Conservation (phyloP, 805 yeast species). For the Yarrowia osloensis region DNA sequence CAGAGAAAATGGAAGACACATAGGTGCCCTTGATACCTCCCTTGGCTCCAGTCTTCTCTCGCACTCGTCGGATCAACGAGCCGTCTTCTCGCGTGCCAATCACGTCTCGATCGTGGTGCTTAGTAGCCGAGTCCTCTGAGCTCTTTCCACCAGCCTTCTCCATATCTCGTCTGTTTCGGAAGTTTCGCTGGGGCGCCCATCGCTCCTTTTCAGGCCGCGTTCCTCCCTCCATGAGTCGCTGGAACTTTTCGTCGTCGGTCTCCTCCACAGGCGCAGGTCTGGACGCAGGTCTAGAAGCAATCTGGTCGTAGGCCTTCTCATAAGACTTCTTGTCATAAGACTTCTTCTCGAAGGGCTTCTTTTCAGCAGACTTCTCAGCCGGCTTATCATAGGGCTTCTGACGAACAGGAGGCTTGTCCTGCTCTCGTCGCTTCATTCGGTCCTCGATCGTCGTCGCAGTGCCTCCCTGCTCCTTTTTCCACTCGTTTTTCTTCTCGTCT, state of each 20-base stretch:
- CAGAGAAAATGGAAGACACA: conserved; percentile 53
- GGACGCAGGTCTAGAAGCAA: not conserved
- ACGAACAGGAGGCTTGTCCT: conserved; percentile 29
- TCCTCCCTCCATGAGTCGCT: not conserved
- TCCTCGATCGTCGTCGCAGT: conserved; percentile 46
- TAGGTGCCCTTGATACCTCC: conserved; percentile 33
- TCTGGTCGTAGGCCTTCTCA: not conserved
- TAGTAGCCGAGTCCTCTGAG: not conserved
- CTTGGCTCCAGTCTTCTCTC: conserved; percentile 31
- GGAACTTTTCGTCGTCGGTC: conserved; percentile 2
- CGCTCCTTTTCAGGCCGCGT: not conserved
- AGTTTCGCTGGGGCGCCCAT: conserved; percentile 20
- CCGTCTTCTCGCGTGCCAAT: conserved; percentile 12
- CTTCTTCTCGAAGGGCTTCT: not conserved
- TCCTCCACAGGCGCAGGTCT: not conserved
- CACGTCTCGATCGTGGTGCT: conserved; percentile 11
- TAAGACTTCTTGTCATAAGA: not conserved
- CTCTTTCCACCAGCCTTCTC: not conserved
- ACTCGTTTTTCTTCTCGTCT: conserved; percentile 43
- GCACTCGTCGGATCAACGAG: not conserved
- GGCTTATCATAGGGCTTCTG: not conserved
- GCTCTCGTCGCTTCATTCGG: conserved; percentile 60
- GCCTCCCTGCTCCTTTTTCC: conserved; percentile 63
- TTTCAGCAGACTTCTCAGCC: not conserved
- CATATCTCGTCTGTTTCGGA: not conserved